phyloP scores from a whole-genome alignment of 306 rosid genomes.

The Castanea crenata region DNA sequence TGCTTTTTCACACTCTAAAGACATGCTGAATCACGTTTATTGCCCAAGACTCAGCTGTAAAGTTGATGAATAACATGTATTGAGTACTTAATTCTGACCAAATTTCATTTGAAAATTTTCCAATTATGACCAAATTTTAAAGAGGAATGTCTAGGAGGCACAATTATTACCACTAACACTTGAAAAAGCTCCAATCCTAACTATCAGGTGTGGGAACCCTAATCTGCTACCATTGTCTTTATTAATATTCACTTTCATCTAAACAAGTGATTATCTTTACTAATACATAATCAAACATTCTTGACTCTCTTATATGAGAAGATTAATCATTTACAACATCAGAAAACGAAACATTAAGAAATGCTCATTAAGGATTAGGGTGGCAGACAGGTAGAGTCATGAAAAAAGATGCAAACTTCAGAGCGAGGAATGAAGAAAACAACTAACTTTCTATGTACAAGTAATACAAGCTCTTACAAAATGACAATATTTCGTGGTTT shows the following conservation, averaged over 20 bases:
- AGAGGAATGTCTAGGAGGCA: neutral
- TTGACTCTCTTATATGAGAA: too few relatives aligned
- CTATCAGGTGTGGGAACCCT: neutral
- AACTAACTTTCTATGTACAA: neutral
- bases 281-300: neutral
- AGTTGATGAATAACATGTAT: neutral
- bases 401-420: neutral
- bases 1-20: neutral
- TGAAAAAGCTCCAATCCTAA: neutral
- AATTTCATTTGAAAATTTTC: neutral
- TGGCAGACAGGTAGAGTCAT: neutral
- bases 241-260: neutral
- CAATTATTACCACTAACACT: neutral
- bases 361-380: neutral
- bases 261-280: neutral
- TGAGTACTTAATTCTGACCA: neutral
- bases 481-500: too few relatives aligned
- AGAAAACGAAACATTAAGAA: too few relatives aligned
- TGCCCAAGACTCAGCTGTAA: neutral
- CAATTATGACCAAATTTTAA: neutral
- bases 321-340: too few relatives aligned
- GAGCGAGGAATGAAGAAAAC: neutral
- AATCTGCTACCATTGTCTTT: neutral
- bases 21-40: neutral
- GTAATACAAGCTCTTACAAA: too few relatives aligned